Conservation (phyloP, 345 rosid species). For the Odontarrhena argentea region DNA sequence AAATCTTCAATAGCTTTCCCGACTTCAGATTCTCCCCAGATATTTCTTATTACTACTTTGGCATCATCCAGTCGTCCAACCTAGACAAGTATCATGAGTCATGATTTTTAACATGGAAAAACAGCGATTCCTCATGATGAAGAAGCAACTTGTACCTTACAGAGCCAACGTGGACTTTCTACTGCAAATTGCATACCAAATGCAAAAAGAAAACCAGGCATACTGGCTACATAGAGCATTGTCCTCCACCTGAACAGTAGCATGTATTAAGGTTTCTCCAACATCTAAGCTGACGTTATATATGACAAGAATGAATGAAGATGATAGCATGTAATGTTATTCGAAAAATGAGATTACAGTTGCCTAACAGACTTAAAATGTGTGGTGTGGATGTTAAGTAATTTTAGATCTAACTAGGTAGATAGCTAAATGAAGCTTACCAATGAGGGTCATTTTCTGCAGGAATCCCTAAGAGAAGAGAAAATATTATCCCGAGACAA, state of each 20-base stretch:
- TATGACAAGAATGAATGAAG: constrained; percentile 1
- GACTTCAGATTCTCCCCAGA: constrained; percentile 75
- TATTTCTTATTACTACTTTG: constrained; percentile 49
- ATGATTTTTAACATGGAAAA: constrained; percentile 23
- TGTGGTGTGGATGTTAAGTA: not conserved
- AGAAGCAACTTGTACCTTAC: constrained; percentile 53
- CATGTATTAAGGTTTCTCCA: constrained; percentile 14
- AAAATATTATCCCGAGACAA: constrained; percentile 69
- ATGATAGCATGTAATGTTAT: constrained; percentile 2
- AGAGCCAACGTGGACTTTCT: constrained; percentile 88
- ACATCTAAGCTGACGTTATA: not conserved
- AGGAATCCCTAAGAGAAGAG: constrained; percentile 61
- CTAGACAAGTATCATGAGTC: constrained; percentile 39
- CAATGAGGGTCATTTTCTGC: constrained; percentile 73
- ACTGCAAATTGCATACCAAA: constrained; percentile 81
- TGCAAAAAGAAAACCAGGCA: constrained; percentile 59
- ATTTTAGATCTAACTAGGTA: constrained; percentile 1
- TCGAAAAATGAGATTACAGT: not conserved
- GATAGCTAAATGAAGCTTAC: constrained; percentile 45
- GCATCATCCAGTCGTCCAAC: constrained; percentile 66
- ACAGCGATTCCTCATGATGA: not conserved
- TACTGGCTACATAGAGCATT: constrained; percentile 59
- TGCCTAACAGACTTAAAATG: not conserved
- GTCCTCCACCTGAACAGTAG: constrained; percentile 77
- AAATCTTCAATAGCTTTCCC: constrained; percentile 60